Percentiles rank a stretch among this genome's conserved stretches.
Conservation (phyloP, 2,329 filamentous ascomycete genomes). For the Ceratocystis destructans region DNA sequence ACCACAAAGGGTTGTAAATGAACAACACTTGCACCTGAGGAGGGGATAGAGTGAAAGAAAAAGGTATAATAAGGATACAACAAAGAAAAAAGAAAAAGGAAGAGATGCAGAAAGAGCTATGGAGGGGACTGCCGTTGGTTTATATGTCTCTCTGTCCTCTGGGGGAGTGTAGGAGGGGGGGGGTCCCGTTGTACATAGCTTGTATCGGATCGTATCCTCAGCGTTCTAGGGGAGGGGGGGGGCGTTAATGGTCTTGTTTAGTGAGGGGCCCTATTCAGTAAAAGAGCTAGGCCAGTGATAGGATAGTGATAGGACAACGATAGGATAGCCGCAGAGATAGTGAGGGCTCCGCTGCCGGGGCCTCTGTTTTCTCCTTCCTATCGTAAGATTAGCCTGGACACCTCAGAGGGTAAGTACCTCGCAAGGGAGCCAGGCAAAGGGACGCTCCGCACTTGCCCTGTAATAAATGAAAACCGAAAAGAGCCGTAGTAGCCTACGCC, state of each 20-base stretch:
- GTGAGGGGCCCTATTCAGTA: not conserved
- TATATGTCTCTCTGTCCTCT: conserved; percentile 12
- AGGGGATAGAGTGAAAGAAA: conserved; percentile 11
- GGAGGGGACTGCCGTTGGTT: conserved; percentile 11
- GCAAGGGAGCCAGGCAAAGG: too few relatives aligned
- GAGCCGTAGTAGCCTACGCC: not conserved
- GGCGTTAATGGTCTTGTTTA: not conserved
- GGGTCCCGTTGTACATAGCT: not conserved
- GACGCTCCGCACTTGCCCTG: not conserved
- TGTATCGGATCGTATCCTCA: conserved; percentile 3
- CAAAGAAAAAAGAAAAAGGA: conserved; percentile 15
- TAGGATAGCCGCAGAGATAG: conserved; percentile 8
- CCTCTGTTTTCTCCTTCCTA: not conserved
- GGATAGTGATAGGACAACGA: not conserved
- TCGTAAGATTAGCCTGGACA: not conserved
- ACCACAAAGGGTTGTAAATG: conserved; percentile 6
- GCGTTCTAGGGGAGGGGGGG: not conserved
- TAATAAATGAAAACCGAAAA: not conserved
- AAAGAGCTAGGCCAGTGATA: not conserved
- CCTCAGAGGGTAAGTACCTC: not conserved
- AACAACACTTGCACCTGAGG: conserved; percentile 11
- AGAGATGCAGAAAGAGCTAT: not conserved
- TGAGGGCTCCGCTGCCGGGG: conserved; percentile 6
- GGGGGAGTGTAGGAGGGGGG: not conserved
- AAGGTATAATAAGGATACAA: conserved; percentile 13